Evolutionary conservation across 176 grass and related monocot species (phyloP).

Genomic region (Eragrostis nindensis): DNA sequence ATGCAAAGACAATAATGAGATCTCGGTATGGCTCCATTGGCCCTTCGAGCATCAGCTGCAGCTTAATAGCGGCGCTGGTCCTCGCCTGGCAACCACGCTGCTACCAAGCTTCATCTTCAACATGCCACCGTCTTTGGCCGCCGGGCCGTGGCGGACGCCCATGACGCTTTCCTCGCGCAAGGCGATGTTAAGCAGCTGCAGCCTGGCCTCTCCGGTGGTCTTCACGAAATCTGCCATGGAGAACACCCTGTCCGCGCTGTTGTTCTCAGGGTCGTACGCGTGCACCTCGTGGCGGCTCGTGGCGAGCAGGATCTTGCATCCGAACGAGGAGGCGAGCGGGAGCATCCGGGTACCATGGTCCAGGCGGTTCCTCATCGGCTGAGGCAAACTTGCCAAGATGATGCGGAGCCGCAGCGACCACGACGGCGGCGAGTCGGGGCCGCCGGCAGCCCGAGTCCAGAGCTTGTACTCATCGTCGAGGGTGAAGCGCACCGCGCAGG

Average conservation of each 20-base stretch:
- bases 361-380: neutral
- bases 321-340: neutral
- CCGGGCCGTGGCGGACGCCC: too few species aligned
- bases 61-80: too few species aligned
- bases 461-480: neutral
- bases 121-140: too few species aligned
- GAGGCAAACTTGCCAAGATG: neutral
- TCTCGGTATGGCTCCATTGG: too few species aligned
- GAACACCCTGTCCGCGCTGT: neutral
- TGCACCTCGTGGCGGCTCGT: neutral
- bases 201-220: too few species aligned
- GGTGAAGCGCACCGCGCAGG: neutral
- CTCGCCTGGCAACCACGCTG: too few species aligned
- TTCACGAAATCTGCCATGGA: neutral
- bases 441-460: neutral
- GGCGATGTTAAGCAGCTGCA: too few species aligned
- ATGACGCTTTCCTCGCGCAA: too few species aligned
- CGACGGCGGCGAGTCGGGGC: neutral
- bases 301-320: neutral
- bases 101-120: too few species aligned
- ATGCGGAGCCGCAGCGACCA: slow-evolving; percentile 18
- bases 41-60: too few species aligned
- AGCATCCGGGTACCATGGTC: neutral
- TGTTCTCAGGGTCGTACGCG: neutral
- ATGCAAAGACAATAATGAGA: too few species aligned